Evolutionary conservation across 2,329 filamentous ascomycete genomes (phyloP).

Genomic region (Falciphora oryzae): DNA sequence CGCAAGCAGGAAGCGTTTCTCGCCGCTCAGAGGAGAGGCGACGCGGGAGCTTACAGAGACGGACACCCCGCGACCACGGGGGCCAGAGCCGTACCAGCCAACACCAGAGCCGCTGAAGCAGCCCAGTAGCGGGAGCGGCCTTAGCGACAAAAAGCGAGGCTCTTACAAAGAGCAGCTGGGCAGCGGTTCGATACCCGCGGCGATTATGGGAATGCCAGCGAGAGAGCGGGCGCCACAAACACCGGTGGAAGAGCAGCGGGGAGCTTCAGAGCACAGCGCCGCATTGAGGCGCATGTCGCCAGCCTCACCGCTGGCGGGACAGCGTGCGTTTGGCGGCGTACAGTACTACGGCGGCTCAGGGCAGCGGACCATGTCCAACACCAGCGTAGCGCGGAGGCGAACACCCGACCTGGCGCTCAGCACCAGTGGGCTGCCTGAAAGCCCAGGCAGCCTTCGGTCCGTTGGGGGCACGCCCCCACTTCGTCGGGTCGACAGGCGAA

Average conservation of each 20-base stretch:
- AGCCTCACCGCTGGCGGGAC: not conserved
- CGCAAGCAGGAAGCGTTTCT: not conserved
- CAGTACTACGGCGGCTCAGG: not conserved
- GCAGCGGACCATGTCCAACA: slow-evolving; percentile 45
- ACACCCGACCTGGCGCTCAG: slow-evolving; percentile 49
- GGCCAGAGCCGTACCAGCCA: slow-evolving; percentile 28
- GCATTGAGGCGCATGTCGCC: not conserved
- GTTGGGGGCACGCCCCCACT: slow-evolving; percentile 59
- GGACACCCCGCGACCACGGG: slow-evolving; percentile 33
- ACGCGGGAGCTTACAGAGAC: slow-evolving; percentile 10
- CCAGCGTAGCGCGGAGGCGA: slow-evolving; percentile 43
- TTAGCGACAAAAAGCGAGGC: slow-evolving; percentile 5
- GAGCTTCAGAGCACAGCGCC: not conserved
- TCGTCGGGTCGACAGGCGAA: slow-evolving; percentile 59
- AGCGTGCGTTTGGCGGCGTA: not conserved
- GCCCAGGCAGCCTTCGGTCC: slow-evolving; percentile 44
- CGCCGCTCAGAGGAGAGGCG: not conserved
- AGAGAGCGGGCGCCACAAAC: not conserved
- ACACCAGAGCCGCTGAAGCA: slow-evolving; percentile 35
- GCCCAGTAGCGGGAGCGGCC: not conserved
- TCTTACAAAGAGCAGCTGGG: slow-evolving; percentile 3
- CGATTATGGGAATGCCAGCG: not conserved
- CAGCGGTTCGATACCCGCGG: slow-evolving; percentile 15
- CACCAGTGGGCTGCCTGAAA: slow-evolving; percentile 43
- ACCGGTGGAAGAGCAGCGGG: not conserved